Evolutionary conservation across 2,329 filamentous ascomycete species (phyloP).

Genomic region (Sclerotiophoma versabilis): DNA sequence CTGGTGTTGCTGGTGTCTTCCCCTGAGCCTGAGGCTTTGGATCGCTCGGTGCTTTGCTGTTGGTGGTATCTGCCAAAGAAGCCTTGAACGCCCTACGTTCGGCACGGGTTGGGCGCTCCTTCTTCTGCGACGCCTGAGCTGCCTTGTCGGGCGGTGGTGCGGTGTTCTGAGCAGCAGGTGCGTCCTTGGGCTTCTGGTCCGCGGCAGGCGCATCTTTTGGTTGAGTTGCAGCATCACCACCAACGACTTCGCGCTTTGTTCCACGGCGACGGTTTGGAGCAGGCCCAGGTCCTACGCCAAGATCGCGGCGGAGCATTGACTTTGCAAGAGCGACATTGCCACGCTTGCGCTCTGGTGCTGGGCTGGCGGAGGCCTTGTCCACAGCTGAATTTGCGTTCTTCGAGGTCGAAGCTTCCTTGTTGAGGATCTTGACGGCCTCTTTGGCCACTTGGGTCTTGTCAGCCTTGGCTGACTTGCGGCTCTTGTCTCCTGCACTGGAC

Average conservation of each 20-base stretch:
- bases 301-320: conserved; percentile 68
- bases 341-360: conserved; percentile 59
- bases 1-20: conserved; percentile 35
- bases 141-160: conserved; percentile 35
- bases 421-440: conserved; percentile 67
- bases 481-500: conserved; percentile 46
- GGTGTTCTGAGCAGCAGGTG: conserved; percentile 21
- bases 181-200: conserved; percentile 42
- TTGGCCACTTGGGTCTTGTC: conserved; percentile 72
- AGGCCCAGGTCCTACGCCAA: conserved; percentile 59
- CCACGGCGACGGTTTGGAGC: conserved; percentile 53
- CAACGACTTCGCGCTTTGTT: conserved; percentile 46
- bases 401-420: conserved; percentile 54
- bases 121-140: conserved; percentile 42
- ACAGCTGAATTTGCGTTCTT: conserved; percentile 37
- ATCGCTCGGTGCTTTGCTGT: conserved; percentile 33
- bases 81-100: conserved; percentile 50
- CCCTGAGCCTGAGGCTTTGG: conserved; percentile 32
- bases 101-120: conserved; percentile 48
- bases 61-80: conserved; percentile 42
- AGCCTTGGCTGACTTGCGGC: conserved; percentile 44
- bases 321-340: conserved; percentile 61
- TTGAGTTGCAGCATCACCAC: conserved; percentile 30
- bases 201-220: conserved; percentile 35
- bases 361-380: conserved; percentile 49